Conservation (phyloP, 257 asterid genomes). For the Salvia rosmarinus region DNA sequence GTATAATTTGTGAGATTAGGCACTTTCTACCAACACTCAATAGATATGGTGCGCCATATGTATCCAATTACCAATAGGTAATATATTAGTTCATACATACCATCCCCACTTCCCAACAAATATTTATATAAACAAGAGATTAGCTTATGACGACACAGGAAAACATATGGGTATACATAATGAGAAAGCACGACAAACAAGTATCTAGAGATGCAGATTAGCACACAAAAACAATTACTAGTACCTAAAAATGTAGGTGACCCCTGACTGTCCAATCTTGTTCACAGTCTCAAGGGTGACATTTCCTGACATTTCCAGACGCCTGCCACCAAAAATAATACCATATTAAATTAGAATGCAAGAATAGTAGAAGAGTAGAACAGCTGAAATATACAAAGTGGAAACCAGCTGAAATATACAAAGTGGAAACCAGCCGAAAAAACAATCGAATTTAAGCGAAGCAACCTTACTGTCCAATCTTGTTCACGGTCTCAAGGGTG, state of each 20-base stretch:
- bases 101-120: background rate
- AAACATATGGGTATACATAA: background rate
- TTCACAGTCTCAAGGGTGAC: constrained; percentile 87
- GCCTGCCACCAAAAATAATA: constrained; percentile 63
- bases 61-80: background rate
- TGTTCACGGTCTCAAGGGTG: constrained; percentile 80
- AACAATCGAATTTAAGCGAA: no score
- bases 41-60: background rate
- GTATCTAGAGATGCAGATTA: constrained; percentile 71
- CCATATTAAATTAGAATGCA: constrained; percentile 19
- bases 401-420: no score
- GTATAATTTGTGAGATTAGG: background rate
- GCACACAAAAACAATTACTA: no score
- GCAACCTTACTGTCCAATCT: no score
- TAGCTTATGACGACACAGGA: background rate
- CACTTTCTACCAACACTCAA: constrained; percentile 3
- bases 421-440: no score
- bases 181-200: background rate
- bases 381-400: constrained; percentile 2
- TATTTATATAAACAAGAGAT: background rate
- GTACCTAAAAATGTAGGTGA: constrained; percentile 90
- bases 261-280: constrained; percentile 92
- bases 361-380: background rate
- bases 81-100: background rate
- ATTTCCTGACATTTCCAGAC: constrained; percentile 97